phyloP scores from a whole-genome alignment of 352 stramenopile genomes.

The Phytophthora nicotianae region DNA sequence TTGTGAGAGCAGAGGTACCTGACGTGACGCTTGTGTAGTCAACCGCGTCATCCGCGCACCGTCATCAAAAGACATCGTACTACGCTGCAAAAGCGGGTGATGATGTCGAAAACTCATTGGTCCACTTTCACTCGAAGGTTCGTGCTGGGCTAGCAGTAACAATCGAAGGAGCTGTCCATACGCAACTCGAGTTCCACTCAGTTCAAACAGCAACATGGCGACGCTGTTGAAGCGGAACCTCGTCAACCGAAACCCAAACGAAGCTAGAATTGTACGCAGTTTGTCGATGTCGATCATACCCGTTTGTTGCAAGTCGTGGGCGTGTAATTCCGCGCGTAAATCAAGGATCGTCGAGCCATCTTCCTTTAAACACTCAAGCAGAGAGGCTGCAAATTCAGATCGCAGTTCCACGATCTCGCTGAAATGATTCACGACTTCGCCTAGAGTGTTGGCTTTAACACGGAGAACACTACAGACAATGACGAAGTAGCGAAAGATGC shows the following conservation, averaged over 20 bases:
- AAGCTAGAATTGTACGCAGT: constrained; percentile 42
- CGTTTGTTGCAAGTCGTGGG: constrained; percentile 29
- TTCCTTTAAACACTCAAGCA: constrained; percentile 32
- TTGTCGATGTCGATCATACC: constrained; percentile 49
- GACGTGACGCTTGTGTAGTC: constrained; percentile 6
- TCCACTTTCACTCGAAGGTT: constrained; percentile 9
- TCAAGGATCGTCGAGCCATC: constrained; percentile 27
- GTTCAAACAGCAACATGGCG: constrained; percentile 50
- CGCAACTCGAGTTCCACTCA: constrained; percentile 43
- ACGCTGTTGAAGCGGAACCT: constrained; percentile 65
- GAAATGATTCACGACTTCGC: constrained; percentile 63
- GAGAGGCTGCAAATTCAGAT: constrained; percentile 43
- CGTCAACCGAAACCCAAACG: constrained; percentile 51
- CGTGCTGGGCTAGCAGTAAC: constrained; percentile 31
- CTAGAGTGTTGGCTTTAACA: constrained; percentile 50
- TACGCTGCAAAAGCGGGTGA: constrained; percentile 25
- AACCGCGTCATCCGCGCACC: not conserved
- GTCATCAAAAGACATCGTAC: constrained; percentile 20
- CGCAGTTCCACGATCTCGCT: constrained; percentile 58
- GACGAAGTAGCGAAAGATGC: constrained; percentile 63
- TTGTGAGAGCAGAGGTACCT: constrained; percentile 23
- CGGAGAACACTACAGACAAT: constrained; percentile 56
- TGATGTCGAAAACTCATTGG: constrained; percentile 11
- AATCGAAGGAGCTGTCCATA: constrained; percentile 52
- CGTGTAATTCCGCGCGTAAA: constrained; percentile 33